Evolutionary conservation across 305 asterid species (phyloP).

Genomic region (Solanum chacoense): DNA sequence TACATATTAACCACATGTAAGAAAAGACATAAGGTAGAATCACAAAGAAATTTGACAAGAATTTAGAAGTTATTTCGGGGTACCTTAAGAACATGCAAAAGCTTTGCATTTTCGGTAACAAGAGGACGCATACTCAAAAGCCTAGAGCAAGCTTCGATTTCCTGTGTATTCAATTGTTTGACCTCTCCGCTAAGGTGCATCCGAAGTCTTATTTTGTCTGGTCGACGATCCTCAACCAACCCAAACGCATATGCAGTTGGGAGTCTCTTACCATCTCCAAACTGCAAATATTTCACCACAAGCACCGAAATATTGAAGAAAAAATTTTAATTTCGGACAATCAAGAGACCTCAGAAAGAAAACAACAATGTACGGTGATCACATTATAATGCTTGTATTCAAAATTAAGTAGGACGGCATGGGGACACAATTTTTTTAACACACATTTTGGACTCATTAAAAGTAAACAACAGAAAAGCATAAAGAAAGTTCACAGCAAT

Average conservation of each 20-base stretch:
- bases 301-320: neutral
- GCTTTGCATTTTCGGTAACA: slow-evolving; percentile 33
- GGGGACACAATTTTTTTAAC: neutral
- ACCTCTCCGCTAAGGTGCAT: slow-evolving; percentile 67
- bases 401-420: neutral
- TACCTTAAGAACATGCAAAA: slow-evolving; percentile 54
- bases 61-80: neutral
- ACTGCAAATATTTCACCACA: slow-evolving; percentile 24
- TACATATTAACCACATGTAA: neutral
- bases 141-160: slow-evolving; percentile 47
- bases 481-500: neutral
- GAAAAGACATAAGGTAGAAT: neutral
- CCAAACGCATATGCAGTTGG: slow-evolving; percentile 89
- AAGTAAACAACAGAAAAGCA: neutral
- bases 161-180: slow-evolving; percentile 39
- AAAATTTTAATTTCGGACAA: neutral
- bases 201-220: slow-evolving; percentile 53
- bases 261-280: slow-evolving; percentile 50
- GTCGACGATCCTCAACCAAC: slow-evolving; percentile 81
- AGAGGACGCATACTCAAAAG: slow-evolving; percentile 49
- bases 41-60: neutral
- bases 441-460: neutral
- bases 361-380: neutral
- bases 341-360: neutral
- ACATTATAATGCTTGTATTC: neutral